Conservation (phyloP, 306 rosid species). For the Senna siamea region DNA sequence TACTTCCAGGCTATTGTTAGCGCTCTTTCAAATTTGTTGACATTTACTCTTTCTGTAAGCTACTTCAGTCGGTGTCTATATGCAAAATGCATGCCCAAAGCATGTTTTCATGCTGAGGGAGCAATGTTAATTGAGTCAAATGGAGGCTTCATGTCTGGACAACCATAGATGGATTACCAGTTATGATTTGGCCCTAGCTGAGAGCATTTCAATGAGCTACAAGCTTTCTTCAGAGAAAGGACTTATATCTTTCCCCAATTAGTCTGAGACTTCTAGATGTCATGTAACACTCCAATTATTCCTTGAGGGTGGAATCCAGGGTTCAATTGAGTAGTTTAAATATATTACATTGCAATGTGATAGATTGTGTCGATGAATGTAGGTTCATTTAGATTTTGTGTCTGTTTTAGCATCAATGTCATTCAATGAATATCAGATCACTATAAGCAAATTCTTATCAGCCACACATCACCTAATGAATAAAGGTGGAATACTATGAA, state of each 20-base stretch:
- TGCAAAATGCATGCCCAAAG: constrained; percentile 14
- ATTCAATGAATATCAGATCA: neutral
- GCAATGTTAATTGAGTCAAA: constrained; percentile 25
- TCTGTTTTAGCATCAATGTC: neutral
- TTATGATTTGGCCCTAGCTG: constrained; percentile 7
- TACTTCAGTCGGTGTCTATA: constrained; percentile 23
- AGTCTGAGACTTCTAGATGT: constrained; percentile 5
- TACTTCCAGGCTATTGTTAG: constrained; percentile 14
- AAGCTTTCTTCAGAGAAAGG: constrained; percentile 21
- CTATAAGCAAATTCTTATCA: neutral
- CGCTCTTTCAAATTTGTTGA: constrained; percentile 34
- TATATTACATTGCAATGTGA: neutral
- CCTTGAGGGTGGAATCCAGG: neutral
- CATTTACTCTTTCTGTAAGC: constrained; percentile 6
- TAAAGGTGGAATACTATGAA: neutral
- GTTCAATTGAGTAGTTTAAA: neutral
- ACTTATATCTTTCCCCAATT: neutral
- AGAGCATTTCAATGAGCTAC: neutral
- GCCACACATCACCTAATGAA: neutral
- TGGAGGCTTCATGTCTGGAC: constrained; percentile 4
- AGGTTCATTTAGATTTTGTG: neutral
- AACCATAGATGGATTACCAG: neutral
- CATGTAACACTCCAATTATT: constrained; percentile 16
- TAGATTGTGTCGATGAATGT: neutral
- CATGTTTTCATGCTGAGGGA: neutral